Base-by-base conservation (phyloP, 345 rosid species). In the Ceriops decandra region DNA sequence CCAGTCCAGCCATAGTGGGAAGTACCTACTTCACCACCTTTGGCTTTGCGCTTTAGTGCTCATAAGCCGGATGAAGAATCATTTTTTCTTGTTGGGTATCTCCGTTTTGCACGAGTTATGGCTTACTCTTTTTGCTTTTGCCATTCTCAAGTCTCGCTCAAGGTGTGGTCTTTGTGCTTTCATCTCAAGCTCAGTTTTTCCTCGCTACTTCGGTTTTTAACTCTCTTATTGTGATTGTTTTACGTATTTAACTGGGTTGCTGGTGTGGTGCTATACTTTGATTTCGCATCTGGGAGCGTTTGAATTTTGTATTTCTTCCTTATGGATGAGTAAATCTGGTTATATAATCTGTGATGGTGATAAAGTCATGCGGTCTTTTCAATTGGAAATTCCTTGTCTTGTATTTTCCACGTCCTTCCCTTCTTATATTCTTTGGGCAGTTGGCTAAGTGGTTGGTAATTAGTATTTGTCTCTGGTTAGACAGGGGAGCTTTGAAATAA, bases 81-180 rank as follows among this genome's bases (percentile, higher is more conserved):
- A 66, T 30, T 65, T 61, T 22, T 30, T 68, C 61, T 57, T 63
- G 16, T 57, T 74, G 81, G 66, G 59, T 60, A 30, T 51, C 46
- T 66, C 69, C 47, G 51, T 19, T 72, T 72, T 74, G 69, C 81
- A 36, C 60, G 82, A 63, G 67, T 38, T 70, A 92, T 92, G 98
- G 79, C 82, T 62, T 75, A 83, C 58, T 76, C 87, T 67, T 85
- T 79, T 79, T 74, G 81, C 85, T 62, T 85, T 33, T 76, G 66
- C 67, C 64, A 36, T 71, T 63, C 92, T 84, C 83, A 67, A 38
- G 8, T 86, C 71, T 63, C 81, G 7, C 31, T 67, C 74, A 82
- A 81, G 86, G 88, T 86, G 52, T 69, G 62, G 1, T 38, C 59
- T 70, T 63, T 76, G 71, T 70, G 67, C 64, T 65, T 57, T 65